These are phyloP conservation scores for Penicillium arizonense DNA, from an alignment of 495 filamentous ascomycete species.

Conservation along the genomic window DNA sequence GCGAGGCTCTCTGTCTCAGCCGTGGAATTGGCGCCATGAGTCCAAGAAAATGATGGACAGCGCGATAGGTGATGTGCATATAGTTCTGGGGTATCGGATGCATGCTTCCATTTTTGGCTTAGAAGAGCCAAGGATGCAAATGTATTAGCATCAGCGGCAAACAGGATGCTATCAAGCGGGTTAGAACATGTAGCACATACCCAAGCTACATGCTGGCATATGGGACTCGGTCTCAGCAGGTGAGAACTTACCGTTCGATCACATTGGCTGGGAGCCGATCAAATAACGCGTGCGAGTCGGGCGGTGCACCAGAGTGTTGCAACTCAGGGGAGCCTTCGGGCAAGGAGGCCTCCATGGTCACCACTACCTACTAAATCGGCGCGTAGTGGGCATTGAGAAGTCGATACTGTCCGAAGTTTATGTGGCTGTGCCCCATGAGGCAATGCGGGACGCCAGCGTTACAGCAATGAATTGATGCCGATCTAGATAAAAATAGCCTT, in stretches of 20 bases:
- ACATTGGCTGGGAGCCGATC: slow-evolving; percentile 25
- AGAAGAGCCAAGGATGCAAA: slow-evolving; percentile 84
- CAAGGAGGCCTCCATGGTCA: slow-evolving; percentile 27
- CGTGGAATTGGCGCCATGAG: slow-evolving; percentile 42
- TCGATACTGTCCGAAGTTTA: slow-evolving; percentile 4
- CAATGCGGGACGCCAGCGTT: slow-evolving; percentile 5
- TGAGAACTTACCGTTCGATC: slow-evolving; percentile 27
- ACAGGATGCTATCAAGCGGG: slow-evolving; percentile 61
- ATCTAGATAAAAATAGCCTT: not conserved
- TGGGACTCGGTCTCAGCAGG: not conserved
- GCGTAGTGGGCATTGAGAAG: slow-evolving; percentile 1
- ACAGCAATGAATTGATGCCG: slow-evolving; percentile 2
- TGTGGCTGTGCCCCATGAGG: slow-evolving; percentile 22
- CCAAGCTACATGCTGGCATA: not conserved
- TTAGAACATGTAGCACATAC: not conserved
- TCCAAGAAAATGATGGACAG: slow-evolving; percentile 66
- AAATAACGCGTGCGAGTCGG: slow-evolving; percentile 7
- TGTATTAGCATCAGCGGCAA: slow-evolving; percentile 68
- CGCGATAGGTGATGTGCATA: slow-evolving; percentile 74
- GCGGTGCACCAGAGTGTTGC: not conserved
- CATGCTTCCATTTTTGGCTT: slow-evolving; percentile 71
- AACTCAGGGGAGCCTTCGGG: slow-evolving; percentile 7
- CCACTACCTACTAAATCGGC: slow-evolving; percentile 23
- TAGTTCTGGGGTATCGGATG: slow-evolving; percentile 68
- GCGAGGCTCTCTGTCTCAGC: slow-evolving; percentile 54